Evolutionary conservation across 106 monocot species (phyloP), one percentile per base, ranked within the genome.

Genomic region (Dioscorea zingiberensis): DNA sequence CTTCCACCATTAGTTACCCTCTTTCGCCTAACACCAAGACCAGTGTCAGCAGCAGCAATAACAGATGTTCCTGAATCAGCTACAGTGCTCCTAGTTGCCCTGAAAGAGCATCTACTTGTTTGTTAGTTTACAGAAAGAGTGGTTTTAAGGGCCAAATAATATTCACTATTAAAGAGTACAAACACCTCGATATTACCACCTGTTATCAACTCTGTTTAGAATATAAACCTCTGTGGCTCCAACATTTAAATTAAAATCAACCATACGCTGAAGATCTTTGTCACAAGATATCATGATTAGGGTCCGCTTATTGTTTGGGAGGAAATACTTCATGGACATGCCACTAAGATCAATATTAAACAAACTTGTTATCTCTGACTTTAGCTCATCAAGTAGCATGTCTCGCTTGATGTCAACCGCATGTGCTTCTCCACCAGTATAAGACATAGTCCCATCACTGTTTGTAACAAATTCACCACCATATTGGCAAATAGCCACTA

Each of bases 401-500:
- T 71, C 84, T 17, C 58, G 74, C 15, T 69, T 76, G 57, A 98
- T 81, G 54, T 89, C 97, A 54, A 98, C 65, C 4, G 92, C 92
- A 75, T 91, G 92, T 62, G 97, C 97, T 63, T 92, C 97, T 49
- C 97, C 97, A 38, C 97, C 92, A 14, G 64, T 56, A 72, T 92
- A 98, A 59, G 80, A 80, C 65, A 98, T 61, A 28, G 81, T 72
- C 21, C 97, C 97, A 64, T 86, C 88, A 57, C 53, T 51, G 48
- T 65, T 77, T 15, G 79, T 63, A 47, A 79, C 58, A 73, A 98
- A 98, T 60, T 88, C 86, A 56, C 97, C 97, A 51, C 97, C 97
- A 70, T 89, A 86, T 70, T 92, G 97, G 82, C 97, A 98, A 67
- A 98, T 98, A 25, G 82, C 92, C 19, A 98, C 83, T 38, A 38